Base-by-base conservation (phyloP, 2,329 filamentous ascomycete species). In the Epichloe sp. region DNA sequence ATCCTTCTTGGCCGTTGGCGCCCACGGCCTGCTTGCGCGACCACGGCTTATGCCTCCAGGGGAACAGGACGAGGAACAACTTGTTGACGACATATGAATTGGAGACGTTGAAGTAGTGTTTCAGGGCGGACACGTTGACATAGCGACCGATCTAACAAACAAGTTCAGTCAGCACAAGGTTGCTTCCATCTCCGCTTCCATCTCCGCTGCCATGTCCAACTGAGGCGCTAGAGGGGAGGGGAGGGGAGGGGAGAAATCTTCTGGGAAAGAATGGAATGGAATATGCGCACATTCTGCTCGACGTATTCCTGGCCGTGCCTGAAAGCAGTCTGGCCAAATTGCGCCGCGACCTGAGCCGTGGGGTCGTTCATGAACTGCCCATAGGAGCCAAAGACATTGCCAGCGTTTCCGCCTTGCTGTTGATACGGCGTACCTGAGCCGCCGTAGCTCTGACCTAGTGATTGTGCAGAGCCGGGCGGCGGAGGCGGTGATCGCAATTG, bases 101-200 rank as follows among this genome's bases (percentile, higher is more conserved):
- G 58, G 90, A 94, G 57, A 98, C 93, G 71, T 97, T 96, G 75
- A 98, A 98, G 77, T 97, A 98, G 71, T 96, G 93, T 70, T 98
- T 98, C 44, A 98, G 78, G 17, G 88, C 88, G 14, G 86, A 85
- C 60, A 97, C 86, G 63, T 90, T 95, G 69, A 98, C 83, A 71
- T 91, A 96, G 68, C 77, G 76, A 57, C 78, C 77, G 57, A 79
- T 70, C 75, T 78, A 15, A 50, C 42, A 42, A 26, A 15, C 42
- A 31, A 31, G 3, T n/a, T 19, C 3, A 44, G 57, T 58, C 56
- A 61, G 53, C 56, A 31, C 8, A 47, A 34, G 5, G 10, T n/a
- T 34, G 7, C 2, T 50, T 35, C 23, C 14, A n/a, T 19, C 26
- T 23, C 21, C 21, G 23, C 19, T 21, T 21, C 19, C 19, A 21